Base-by-base conservation (phyloP, 1,284 basidiomycete species). In the Ceratobasidium sp. region DNA sequence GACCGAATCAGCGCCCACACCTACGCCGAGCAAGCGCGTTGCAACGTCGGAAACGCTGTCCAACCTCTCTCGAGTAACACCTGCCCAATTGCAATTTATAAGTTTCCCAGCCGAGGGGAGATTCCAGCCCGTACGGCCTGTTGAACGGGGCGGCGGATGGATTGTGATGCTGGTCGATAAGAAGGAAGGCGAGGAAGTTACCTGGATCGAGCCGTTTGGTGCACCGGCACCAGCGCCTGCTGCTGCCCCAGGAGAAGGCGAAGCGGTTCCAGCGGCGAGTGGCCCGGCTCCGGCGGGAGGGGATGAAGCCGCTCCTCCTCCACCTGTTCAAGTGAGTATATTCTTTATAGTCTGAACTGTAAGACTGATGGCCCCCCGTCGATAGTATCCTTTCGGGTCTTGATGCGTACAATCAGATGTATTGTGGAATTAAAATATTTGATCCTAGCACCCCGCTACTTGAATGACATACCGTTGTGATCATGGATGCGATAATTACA, bases 41-140 rank as follows among this genome's bases (percentile, higher is more conserved):
- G 90, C 95, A 0, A 85, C 88, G 1, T 93, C 88, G 15, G 95
- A 97, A 84, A 89, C 86, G 76, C 85, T 97, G 19, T 86, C 90
- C 40, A 99, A 99, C 86, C 93, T 98, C 82, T 94, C 96, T 15
- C 92, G 98, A 69, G 95, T 99, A 22, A 96, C 94, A 0, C 95
- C 97, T 19, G 90, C 92, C 0, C 98, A 99, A 84, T 86, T 98
- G 44, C 87, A 90, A 25, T 91, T 94, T 84, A 90, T 99, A 81
- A 88, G 89, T 59, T 98, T 98, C 89, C 91, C 95, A 0, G 75
- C 87, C 0, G 91, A 92, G 11, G 87, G 90, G 22, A 90, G 96
- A 71, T 99, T 95, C 84, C 91, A 93, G 78, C 97, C 97, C n/a
- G 93, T 99, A 15, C 90, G 97, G 64, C 89, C 94, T 0, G 90